phyloP scores from a whole-genome alignment of 306 rosid species.

The Fagus sylvatica region DNA sequence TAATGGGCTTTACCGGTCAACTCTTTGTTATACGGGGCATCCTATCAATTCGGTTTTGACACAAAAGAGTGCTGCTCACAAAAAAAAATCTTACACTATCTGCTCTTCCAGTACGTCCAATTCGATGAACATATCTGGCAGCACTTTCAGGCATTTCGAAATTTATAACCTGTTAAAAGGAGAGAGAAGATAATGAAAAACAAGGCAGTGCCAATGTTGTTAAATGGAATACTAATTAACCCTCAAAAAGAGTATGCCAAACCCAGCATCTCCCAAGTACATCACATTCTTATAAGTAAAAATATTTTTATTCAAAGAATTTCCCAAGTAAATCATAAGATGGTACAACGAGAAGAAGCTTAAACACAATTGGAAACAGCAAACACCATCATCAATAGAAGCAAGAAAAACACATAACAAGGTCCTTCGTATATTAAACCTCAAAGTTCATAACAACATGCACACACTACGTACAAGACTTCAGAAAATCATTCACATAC shows the following conservation, averaged over 20 bases:
- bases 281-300: not conserved
- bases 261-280: not conserved
- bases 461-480: not conserved
- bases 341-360: not conserved
- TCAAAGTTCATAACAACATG: not conserved
- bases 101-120: slow-evolving; percentile 99
- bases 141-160: slow-evolving; percentile 82
- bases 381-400: not conserved
- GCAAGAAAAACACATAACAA: not conserved
- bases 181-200: not conserved
- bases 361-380: too few relatives aligned
- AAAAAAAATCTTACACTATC: too few relatives aligned
- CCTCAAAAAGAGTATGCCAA: not conserved
- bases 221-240: not conserved
- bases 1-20: too few relatives aligned
- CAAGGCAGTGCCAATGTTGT: not conserved
- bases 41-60: too few relatives aligned
- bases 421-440: not conserved
- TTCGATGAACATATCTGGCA: slow-evolving; percentile 82
- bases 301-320: too few relatives aligned
- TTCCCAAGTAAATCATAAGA: not conserved
- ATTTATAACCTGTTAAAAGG: slow-evolving; percentile 72
- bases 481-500: slow-evolving; percentile 43
- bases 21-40: too few relatives aligned
- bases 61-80: too few relatives aligned